phyloP scores from a whole-genome alignment of 2,329 filamentous ascomycete genomes.

The Leptographium galeiforme region DNA sequence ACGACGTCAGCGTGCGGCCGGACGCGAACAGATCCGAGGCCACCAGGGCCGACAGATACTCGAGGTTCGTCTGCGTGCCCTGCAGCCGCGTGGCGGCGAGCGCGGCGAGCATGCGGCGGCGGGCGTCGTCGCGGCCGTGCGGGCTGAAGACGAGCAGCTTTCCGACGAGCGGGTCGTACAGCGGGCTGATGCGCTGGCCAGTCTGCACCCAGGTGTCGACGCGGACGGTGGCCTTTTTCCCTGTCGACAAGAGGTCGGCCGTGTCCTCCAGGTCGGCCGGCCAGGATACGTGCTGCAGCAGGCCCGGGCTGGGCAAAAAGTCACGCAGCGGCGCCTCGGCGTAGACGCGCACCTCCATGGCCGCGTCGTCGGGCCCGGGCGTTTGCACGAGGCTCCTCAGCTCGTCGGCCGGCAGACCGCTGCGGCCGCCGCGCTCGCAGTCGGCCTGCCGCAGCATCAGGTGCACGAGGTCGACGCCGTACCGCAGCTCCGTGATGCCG shows the following conservation, averaged over 20 bases:
- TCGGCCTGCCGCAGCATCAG: constrained; percentile 25
- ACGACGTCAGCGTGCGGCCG: too few species aligned
- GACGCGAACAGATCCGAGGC: too few species aligned
- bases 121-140: constrained; percentile 22
- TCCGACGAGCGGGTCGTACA: constrained; percentile 36
- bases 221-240: too few species aligned
- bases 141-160: constrained; percentile 42
- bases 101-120: constrained; percentile 23
- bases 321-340: constrained; percentile 41
- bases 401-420: constrained; percentile 7
- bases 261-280: too few species aligned
- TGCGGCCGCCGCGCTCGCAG: constrained; percentile 13
- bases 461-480: constrained; percentile 58
- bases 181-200: constrained; percentile 39
- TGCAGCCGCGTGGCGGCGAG: neutral
- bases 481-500: constrained; percentile 66
- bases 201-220: constrained; percentile 52
- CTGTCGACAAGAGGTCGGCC: too few species aligned
- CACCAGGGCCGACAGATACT: too few species aligned
- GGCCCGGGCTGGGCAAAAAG: constrained; percentile 45
- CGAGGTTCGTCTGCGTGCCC: too few species aligned
- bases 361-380: neutral
- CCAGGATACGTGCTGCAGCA: constrained; percentile 43
- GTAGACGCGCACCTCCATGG: constrained; percentile 24
- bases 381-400: neutral